Conservation (phyloP, 1,139 yeast genomes). For the Lodderomyces metapsilosis region DNA sequence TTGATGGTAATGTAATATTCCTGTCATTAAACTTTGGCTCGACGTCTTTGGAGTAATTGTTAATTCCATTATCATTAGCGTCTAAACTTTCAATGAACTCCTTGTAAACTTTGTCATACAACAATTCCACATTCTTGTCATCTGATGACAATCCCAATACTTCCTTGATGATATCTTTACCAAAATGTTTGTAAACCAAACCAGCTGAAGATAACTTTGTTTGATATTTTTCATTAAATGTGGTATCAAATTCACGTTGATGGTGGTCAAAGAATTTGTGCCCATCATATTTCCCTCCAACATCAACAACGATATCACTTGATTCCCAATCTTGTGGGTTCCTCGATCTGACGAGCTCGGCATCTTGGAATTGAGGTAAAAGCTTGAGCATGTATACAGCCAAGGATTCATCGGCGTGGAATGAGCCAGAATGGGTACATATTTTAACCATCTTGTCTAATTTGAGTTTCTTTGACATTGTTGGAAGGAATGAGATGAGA, state of each 20-base stretch:
- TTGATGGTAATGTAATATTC: constrained; percentile 71
- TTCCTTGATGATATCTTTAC: constrained; percentile 67
- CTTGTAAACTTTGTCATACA: constrained; percentile 74
- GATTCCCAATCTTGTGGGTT: constrained; percentile 78
- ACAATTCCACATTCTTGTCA: constrained; percentile 49
- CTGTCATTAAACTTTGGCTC: constrained; percentile 33
- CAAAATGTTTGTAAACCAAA: constrained; percentile 87
- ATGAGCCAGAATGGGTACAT: constrained; percentile 92
- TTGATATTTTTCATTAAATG: constrained; percentile 33
- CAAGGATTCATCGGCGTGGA: constrained; percentile 97
- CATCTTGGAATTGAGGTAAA: constrained; percentile 66
- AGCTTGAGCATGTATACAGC: constrained; percentile 84
- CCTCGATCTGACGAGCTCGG: constrained; percentile 78
- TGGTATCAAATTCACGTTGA: constrained; percentile 61
- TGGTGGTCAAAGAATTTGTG: constrained; percentile 91
- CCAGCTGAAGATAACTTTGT: constrained; percentile 96
- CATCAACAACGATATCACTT: constrained; percentile 93
- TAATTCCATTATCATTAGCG: constrained; percentile 94
- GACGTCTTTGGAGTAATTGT: constrained; percentile 59
- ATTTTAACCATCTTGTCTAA: constrained; percentile 42
- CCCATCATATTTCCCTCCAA: constrained; percentile 90
- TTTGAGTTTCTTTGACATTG: constrained; percentile 17
- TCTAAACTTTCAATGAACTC: constrained; percentile 90
- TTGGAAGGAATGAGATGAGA: background rate
- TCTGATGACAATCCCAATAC: constrained; percentile 27